Percentiles rank a stretch among this genome's conserved stretches.
Evolutionary conservation across 305 asterid species (phyloP).

Genomic region (Solanum hybrid): DNA sequence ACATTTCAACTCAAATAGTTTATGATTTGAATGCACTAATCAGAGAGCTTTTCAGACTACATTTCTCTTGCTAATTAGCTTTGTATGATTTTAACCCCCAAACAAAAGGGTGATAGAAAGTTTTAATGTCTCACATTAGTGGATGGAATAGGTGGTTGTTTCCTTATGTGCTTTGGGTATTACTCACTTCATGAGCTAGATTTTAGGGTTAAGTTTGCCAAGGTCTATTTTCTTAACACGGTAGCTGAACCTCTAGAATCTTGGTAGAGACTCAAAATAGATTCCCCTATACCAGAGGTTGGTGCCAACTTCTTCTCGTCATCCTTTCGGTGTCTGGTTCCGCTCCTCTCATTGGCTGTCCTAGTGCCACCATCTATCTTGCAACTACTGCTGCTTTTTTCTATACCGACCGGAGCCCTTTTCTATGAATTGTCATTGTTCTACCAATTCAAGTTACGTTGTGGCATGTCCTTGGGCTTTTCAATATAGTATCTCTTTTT

Average conservation of each 20-base stretch:
- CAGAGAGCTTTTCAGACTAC: not conserved
- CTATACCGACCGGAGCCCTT: not conserved
- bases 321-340: not conserved
- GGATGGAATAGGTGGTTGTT: not conserved
- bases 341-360: not conserved
- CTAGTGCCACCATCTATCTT: not conserved
- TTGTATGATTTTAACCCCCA: not conserved
- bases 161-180: not conserved
- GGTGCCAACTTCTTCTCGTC: not conserved
- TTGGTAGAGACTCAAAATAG: not conserved
- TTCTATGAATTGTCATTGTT: not conserved
- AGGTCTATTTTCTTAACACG: not conserved
- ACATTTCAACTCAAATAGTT: not conserved
- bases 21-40: not conserved
- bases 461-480: not conserved
- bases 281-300: not conserved
- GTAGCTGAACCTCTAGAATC: not conserved
- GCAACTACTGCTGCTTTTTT: not conserved
- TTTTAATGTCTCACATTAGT: not conserved
- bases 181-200: not conserved
- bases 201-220: not conserved
- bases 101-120: not conserved
- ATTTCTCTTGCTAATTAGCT: not conserved
- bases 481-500: not conserved
- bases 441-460: not conserved